Percentiles rank a stretch among this genome's conserved stretches.
These are phyloP conservation scores for Solanum arcanum DNA, from an alignment of 257 asterid genomes.

Conservation along the genomic window DNA sequence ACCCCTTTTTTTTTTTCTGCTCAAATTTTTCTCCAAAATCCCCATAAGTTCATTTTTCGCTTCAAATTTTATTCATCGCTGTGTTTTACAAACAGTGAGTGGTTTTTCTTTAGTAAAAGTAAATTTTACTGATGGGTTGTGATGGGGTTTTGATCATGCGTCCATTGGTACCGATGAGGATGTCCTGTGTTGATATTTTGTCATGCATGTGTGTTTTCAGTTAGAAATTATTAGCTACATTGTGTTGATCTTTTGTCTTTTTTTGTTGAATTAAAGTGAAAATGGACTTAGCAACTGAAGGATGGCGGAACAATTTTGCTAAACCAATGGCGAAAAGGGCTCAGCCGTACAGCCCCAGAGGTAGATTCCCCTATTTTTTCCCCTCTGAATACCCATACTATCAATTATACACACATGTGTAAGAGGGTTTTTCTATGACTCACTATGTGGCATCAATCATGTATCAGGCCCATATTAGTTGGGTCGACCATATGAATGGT, in stretches of 20 bases:
- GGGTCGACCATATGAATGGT: background rate
- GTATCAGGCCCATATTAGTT: background rate
- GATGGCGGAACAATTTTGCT: conserved; percentile 13
- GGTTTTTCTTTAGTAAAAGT: background rate
- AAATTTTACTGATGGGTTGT: background rate
- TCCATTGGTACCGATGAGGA: background rate
- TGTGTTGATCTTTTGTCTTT: background rate
- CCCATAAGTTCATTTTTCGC: background rate
- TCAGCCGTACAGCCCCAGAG: conserved; percentile 23
- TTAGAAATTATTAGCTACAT: conserved; percentile 1
- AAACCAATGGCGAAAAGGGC: conserved; percentile 27
- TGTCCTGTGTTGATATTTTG: background rate
- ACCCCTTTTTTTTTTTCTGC: background rate
- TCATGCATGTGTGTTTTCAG: conserved; percentile 12
- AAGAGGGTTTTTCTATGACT: background rate
- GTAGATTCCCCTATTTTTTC: conserved; percentile 11
- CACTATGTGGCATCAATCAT: background rate
- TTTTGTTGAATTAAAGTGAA: conserved; percentile 8
- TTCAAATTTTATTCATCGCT: background rate
- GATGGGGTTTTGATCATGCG: background rate
- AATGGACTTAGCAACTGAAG: conserved; percentile 35
- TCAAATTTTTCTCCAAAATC: background rate
- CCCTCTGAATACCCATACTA: background rate
- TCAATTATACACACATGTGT: background rate
- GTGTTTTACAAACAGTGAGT: background rate